Evolutionary conservation across 2,329 filamentous ascomycete genomes (phyloP), one percentile per base, ranked within the genome.

Genomic region (Botrytis medusae): DNA sequence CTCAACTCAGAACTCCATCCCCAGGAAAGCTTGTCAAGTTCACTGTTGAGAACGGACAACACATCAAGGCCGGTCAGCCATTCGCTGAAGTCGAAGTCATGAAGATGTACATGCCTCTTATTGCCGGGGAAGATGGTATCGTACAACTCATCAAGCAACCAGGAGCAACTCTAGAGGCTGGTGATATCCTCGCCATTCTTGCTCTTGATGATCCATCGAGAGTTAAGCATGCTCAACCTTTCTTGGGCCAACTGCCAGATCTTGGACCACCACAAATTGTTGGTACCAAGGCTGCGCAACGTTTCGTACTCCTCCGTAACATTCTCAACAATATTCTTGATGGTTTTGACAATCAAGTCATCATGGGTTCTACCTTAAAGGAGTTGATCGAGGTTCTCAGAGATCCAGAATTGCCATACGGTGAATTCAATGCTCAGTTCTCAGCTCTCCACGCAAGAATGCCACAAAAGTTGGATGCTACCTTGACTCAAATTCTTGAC

Each of bases 61-160:
- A 99, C 82, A 90, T 99, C 83, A 92, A 90, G 83, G 94, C 97
- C 79, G 95, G 95, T 73, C 93, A 98, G 83, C 87, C 95, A 48
- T 99, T 94, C 81, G 96, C 96, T 72, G 96, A 99, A 83, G 95
- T 99, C 59, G 96, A 99, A 85, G 96, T 99, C 84, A 99, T 99
- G 96, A 99, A 99, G 89, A 99, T 99, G 96, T 98, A 98, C 88
- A 99, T 99, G 96, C 96, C 96, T 80, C 88, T 99, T 72, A 89
- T 99, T 75, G 93, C 96, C 4, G 92, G 95, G 81, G 96, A 99
- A 83, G 96, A 97, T 79, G 96, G 96, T 86, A 89, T 97, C 72
- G 95, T 99, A 73, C 96, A 98, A 85, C 89, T 99, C 80, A 97
- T 99, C 87, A 99, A 99, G 89, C 96, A 98, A 85, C 96, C 96